phyloP scores from a whole-genome alignment of 1,284 basidiomycete genomes.

The Leucoagaricus sp. region DNA sequence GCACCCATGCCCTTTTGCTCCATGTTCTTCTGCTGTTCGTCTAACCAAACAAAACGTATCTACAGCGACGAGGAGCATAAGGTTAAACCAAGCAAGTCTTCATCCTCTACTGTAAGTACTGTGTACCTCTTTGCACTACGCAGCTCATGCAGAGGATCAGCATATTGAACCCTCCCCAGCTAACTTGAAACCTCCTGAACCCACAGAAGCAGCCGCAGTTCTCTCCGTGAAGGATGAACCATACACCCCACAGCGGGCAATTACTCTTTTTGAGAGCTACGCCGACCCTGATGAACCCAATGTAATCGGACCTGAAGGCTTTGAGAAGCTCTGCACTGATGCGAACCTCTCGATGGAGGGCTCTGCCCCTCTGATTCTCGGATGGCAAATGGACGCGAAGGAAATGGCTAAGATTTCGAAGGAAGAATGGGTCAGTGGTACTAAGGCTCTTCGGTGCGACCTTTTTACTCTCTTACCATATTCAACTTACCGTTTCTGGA shows the following conservation, averaged over 20 bases:
- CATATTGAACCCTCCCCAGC: conserved; percentile 14
- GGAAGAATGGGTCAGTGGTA: conserved; percentile 69
- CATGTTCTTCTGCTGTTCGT: conserved; percentile 53
- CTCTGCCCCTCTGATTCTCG: conserved; percentile 64
- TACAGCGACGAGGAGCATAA: conserved; percentile 43
- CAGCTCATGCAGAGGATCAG: conserved; percentile 21
- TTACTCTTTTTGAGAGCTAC: conserved; percentile 61
- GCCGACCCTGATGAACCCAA: conserved; percentile 58
- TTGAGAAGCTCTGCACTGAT: conserved; percentile 65
- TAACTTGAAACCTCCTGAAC: conserved; percentile 12
- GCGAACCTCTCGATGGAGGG: conserved; percentile 70
- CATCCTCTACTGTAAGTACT: conserved; percentile 8
- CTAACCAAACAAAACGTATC: conserved; percentile 44
- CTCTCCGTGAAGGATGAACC: conserved; percentile 34
- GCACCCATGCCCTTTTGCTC: conserved; percentile 48
- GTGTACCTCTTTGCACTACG: background rate
- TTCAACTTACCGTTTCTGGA: background rate
- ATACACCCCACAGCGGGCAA: conserved; percentile 52
- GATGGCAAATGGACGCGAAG: conserved; percentile 68
- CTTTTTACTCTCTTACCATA: background rate
- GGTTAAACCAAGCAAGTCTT: conserved; percentile 11
- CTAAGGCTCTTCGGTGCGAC: conserved; percentile 56
- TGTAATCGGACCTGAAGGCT: conserved; percentile 67
- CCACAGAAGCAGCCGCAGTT: conserved; percentile 7
- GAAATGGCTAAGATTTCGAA: conserved; percentile 71